Base-by-base conservation (phyloP, 2,329 filamentous ascomycete genomes). In the Aspergillus sp. region DNA sequence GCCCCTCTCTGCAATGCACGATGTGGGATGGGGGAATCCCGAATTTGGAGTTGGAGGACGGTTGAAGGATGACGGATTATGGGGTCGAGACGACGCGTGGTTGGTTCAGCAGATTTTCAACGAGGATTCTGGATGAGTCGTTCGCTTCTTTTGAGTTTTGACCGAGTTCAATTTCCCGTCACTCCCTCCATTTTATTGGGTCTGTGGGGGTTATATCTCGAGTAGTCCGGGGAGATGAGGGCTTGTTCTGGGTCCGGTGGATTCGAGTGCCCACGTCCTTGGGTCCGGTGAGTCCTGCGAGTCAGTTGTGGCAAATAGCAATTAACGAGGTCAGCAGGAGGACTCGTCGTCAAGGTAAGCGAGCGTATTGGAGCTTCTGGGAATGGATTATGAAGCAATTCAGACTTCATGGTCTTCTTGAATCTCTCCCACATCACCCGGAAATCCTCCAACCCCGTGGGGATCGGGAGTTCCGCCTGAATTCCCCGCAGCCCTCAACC, bases 1-100 rank as follows among this genome's bases (percentile, higher is more conserved):
- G 27, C 27, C 27, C 31, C 33, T 47, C 33, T 23, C 23, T 40
- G 19, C 14, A 25, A 23, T 39, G 35, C 23, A 40, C 25, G 31
- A 49, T 58, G 56, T 58, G 56, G 56, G 56, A 55, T 45, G 56
- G 56, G 56, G 56, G 51, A 54, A 45, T 58, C 39, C 56, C 56
- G 56, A 31, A 25, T 47, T 27, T 31, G 21, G 41, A 44, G 27
- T n/a, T 25, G 25, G 40, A 19, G 14, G 23, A 17, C 14, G 27
- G 23, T 31, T 9, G 25, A n/a, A 31, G 21, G 6, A 37, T 31
- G 27, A 31, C 17, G 19, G 33, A 19, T 15, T 25, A 44, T 25
- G 50, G 50, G 23, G 40, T 12, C 23, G 25, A 45, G n/a, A 27
- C 15, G 35, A 39, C 19, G 23, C 23, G 11, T 7, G 21, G 19